These are phyloP conservation scores for Pyrenochaeta sp. DNA, from an alignment of 2,329 filamentous ascomycete genomes.

Conservation along the genomic window DNA sequence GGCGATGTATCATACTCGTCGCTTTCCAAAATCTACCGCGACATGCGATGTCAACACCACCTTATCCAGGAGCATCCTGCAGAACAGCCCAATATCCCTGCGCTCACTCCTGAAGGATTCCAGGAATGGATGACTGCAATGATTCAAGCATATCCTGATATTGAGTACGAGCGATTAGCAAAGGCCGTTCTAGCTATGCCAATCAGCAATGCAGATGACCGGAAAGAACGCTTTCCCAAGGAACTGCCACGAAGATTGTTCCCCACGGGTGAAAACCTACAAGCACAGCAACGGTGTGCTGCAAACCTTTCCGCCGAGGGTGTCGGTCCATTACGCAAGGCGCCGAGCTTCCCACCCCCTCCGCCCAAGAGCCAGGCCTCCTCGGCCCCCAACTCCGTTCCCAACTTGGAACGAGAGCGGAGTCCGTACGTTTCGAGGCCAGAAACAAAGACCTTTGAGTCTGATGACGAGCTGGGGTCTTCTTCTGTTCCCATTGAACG, in stretches of 20 bases:
- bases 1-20: slow-evolving; percentile 51
- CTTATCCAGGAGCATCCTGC: slow-evolving; percentile 55
- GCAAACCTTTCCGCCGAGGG: slow-evolving; percentile 64
- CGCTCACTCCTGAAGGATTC: slow-evolving; percentile 58
- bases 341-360: slow-evolving; percentile 47
- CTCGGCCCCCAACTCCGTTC: slow-evolving; percentile 19
- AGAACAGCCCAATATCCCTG: slow-evolving; percentile 55
- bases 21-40: slow-evolving; percentile 57
- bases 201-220: slow-evolving; percentile 70
- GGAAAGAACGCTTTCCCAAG: slow-evolving; percentile 78
- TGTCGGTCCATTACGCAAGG: slow-evolving; percentile 44
- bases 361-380: slow-evolving; percentile 36
- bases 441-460: slow-evolving; percentile 40
- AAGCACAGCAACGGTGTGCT: slow-evolving; percentile 68
- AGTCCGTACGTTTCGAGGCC: slow-evolving; percentile 42
- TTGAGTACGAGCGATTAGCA: slow-evolving; percentile 75
- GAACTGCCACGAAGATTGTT: slow-evolving; percentile 78
- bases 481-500: slow-evolving; percentile 67
- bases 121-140: slow-evolving; percentile 73
- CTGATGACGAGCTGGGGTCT: slow-evolving; percentile 43
- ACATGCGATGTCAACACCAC: slow-evolving; percentile 59
- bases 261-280: slow-evolving; percentile 66
- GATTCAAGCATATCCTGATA: slow-evolving; percentile 78
- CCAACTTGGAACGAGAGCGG: slow-evolving; percentile 45
- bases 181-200: slow-evolving; percentile 75